Conservation (phyloP, 129 eudicot genomes). For the Rutidosis leptorrhynchoides region DNA sequence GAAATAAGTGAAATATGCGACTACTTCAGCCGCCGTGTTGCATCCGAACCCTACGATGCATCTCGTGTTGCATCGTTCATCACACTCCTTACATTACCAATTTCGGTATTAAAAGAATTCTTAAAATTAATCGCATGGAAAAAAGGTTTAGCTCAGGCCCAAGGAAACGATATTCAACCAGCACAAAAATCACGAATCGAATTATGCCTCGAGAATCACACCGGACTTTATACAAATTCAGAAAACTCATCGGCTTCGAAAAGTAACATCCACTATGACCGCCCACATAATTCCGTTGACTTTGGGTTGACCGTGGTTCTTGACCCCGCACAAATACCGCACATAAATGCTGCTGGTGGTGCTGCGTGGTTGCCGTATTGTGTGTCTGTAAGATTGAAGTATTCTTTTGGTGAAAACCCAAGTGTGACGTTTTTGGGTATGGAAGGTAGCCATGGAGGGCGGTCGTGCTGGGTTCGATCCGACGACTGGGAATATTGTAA, state of each 20-base stretch:
- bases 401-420: slow-evolving; percentile 75
- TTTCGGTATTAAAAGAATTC: slow-evolving; percentile 81
- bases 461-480: slow-evolving; percentile 76
- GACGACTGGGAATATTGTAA: slow-evolving; percentile 94
- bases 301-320: slow-evolving; percentile 94
- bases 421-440: slow-evolving; percentile 69
- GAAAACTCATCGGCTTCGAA: no score
- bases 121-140: slow-evolving; percentile 94
- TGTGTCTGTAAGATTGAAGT: slow-evolving; percentile 82
- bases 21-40: slow-evolving; percentile 95
- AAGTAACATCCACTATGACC: slow-evolving; percentile 86
- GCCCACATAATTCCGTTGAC: slow-evolving; percentile 80
- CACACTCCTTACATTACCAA: slow-evolving; percentile 88
- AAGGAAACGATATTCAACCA: slow-evolving; percentile 67
- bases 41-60: slow-evolving; percentile 99
- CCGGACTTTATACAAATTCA: slow-evolving; percentile 52
- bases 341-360: slow-evolving; percentile 91
- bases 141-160: slow-evolving; percentile 68
- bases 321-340: slow-evolving; percentile 84
- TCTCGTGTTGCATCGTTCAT: slow-evolving; percentile 98
- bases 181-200: slow-evolving; percentile 85
- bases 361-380: slow-evolving; percentile 99
- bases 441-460: slow-evolving; percentile 99
- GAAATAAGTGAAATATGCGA: slow-evolving; percentile 96
- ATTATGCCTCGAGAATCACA: slow-evolving; percentile 86